These are phyloP conservation scores for Ricinus communis DNA, from an alignment of 345 rosid genomes.

Conservation along the genomic window DNA sequence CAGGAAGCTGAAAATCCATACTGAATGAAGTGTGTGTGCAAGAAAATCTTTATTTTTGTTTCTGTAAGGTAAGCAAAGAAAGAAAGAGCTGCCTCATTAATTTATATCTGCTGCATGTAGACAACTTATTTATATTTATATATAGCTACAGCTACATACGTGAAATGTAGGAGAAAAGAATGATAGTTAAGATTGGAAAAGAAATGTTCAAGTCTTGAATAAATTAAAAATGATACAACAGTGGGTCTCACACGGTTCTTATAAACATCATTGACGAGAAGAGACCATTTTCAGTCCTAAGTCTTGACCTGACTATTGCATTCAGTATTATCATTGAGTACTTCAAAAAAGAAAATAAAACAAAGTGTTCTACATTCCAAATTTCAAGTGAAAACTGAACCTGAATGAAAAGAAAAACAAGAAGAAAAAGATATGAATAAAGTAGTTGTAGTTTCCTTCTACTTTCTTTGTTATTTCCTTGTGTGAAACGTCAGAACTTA, in stretches of 20 bases:
- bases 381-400: no score
- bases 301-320: no score
- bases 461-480: neutral
- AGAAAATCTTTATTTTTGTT: no score
- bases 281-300: no score
- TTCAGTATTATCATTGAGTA: no score
- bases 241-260: conserved; percentile 15
- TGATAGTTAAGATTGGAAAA: neutral
- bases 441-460: neutral
- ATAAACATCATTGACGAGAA: neutral
- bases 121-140: neutral
- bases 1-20: conserved; percentile 25
- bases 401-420: no score
- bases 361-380: no score
- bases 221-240: neutral
- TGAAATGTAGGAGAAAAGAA: neutral
- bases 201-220: neutral
- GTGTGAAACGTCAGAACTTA: no score
- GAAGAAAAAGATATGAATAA: neutral
- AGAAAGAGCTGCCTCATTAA: no score
- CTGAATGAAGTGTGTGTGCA: no score
- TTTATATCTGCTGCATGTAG: neutral
- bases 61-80: no score
- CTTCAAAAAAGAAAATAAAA: no score
- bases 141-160: neutral